Percentiles rank a stretch among this genome's conserved stretches.
These are phyloP conservation scores for Calycina herbarum DNA, from an alignment of 2,329 filamentous ascomycete genomes.

Conservation along the genomic window DNA sequence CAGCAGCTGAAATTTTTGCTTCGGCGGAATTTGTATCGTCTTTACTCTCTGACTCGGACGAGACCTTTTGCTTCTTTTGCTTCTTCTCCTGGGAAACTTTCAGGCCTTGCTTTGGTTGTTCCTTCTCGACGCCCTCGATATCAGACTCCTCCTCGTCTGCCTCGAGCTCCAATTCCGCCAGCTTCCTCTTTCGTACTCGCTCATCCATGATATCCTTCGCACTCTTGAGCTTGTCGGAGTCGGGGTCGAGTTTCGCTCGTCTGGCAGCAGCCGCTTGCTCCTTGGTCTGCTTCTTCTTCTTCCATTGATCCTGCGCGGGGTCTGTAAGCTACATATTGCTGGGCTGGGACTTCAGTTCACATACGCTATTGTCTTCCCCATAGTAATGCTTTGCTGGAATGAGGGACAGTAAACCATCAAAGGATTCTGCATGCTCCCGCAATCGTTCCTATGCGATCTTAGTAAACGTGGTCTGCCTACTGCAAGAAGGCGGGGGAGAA, in stretches of 20 bases:
- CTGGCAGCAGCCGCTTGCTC: conserved; percentile 80
- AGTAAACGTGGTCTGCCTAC: conserved; percentile 11
- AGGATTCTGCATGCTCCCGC: conserved; percentile 44
- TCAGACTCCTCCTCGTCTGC: conserved; percentile 46
- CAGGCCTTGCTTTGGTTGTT: conserved; percentile 65
- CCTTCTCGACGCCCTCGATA: conserved; percentile 55
- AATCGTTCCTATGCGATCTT: conserved; percentile 48
- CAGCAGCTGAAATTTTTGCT: conserved; percentile 36
- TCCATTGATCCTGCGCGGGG: conserved; percentile 77
- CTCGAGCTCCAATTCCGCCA: conserved; percentile 65
- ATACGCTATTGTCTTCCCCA: conserved; percentile 66
- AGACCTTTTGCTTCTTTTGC: conserved; percentile 56
- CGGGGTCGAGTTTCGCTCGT: conserved; percentile 86
- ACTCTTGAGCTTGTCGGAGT: conserved; percentile 71
- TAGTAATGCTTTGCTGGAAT: conserved; percentile 74
- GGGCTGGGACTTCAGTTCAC: conserved; percentile 36
- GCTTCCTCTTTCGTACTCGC: conserved; percentile 77
- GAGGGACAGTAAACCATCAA: conserved; percentile 61
- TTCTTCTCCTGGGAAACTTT: conserved; percentile 46
- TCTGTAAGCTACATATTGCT: conserved; percentile 21
- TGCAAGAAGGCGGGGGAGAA: conserved; percentile 28
- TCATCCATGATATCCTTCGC: conserved; percentile 94
- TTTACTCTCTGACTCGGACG: conserved; percentile 32
- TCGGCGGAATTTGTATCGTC: conserved; percentile 40
- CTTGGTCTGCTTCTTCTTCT: conserved; percentile 93